Base-by-base conservation (phyloP, 345 rosid species). In the Lumnitzera littorea region DNA sequence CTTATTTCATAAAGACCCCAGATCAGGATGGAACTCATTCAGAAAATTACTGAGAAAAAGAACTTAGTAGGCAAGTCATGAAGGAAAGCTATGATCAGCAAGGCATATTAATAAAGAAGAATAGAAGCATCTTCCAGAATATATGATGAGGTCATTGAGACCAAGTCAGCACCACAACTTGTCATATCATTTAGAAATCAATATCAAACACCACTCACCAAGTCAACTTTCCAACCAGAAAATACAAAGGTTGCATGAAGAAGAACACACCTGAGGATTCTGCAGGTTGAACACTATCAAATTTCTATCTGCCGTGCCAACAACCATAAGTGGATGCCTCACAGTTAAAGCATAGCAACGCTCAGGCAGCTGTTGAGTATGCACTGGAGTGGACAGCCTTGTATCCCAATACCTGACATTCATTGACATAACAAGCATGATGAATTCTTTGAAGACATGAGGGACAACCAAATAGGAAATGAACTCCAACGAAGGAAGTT, bases 241-340 rank as follows among this genome's bases (percentile, higher is more conserved):
- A 23, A 43, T 24, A 15, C 7, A 52, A 17, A 53, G 25, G 36
- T 27, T 11, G 48, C 24, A 52, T 50, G 31, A 46, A 48, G 63
- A 60, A 60, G 59, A 50, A 48, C 62, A 51, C 62, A 88, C 99
- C 98, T 95, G 96, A 59, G 99, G 98, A 64, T 73, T 89, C 75
- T 86, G 89, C 80, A 91, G 72, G 78, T 95, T 88, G 72, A 72
- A 91, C 65, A 91, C 80, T 56, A 91, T 72, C 49, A 95, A 71
- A 75, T 95, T 91, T 78, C 98, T 83, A 60, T 95, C 99, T 1
- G 98, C 99, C 62, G 99, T 91, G 46, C 87, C 99, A 46, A 91
- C 98, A 72, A 95, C 96, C 99, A 95, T 91, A 68, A 91, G 75
- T 25, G 95, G 96, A 74, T 95, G 70, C 57, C 79, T 88, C 64